Percentiles rank a stretch among this genome's conserved stretches.
These are phyloP conservation scores for Epicoccum sorghinum DNA, from an alignment of 2,329 filamentous ascomycete genomes.

Conservation along the genomic window DNA sequence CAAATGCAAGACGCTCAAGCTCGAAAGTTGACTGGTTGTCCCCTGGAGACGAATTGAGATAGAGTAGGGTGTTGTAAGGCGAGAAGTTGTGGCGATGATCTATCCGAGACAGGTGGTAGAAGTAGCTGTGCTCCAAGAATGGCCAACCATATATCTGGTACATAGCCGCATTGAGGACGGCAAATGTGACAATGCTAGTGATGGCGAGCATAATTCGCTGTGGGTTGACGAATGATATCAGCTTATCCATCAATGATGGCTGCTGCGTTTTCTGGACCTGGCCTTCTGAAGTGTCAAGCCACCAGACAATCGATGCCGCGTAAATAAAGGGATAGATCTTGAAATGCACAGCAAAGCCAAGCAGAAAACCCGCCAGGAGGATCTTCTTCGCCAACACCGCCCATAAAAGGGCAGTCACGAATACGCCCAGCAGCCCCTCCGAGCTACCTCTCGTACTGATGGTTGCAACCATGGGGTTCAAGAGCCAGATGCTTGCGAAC, in stretches of 20 bases:
- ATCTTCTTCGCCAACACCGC: conserved; percentile 71
- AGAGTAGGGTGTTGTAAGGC: conserved; percentile 90
- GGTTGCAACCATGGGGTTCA: conserved; percentile 97
- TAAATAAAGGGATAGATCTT: conserved; percentile 99
- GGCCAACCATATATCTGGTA: conserved; percentile 73
- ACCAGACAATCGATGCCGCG: conserved; percentile 79
- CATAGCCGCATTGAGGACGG: conserved; percentile 77
- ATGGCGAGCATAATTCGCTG: conserved; percentile 63
- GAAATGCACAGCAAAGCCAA: conserved; percentile 90
- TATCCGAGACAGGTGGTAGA: conserved; percentile 90
- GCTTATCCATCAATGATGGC: conserved; percentile 29
- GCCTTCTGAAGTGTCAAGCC: conserved; percentile 64
- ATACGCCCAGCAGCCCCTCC: conserved; percentile 84
- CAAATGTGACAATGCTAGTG: conserved; percentile 75
- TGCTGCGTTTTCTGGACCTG: background rate
- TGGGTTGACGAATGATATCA: conserved; percentile 36
- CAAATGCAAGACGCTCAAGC: conserved; percentile 82
- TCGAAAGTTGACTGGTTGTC: conserved; percentile 40
- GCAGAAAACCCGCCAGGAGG: conserved; percentile 70
- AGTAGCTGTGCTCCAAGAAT: conserved; percentile 88
- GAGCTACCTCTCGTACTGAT: conserved; percentile 96
- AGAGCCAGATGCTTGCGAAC: conserved; percentile 86
- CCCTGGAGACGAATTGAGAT: conserved; percentile 73
- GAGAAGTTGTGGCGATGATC: conserved; percentile 99
- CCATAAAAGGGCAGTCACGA: conserved; percentile 85